Conservation (phyloP, 2,329 filamentous ascomycete genomes). For the Diaporthe citriasiana region DNA sequence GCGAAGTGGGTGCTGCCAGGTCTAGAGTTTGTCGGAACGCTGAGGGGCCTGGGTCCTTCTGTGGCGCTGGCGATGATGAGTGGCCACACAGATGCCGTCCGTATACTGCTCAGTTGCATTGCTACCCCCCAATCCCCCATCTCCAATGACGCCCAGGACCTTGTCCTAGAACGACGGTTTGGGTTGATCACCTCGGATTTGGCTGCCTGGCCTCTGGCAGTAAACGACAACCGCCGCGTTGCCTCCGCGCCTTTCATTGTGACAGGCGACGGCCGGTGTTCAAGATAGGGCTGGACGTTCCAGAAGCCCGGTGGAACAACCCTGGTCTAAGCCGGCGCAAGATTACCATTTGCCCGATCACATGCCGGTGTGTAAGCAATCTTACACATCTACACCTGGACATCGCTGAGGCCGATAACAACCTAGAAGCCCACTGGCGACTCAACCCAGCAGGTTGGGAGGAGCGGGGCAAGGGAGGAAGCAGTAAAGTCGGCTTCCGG, state of each 20-base stretch:
- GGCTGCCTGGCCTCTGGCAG: conserved; percentile 1
- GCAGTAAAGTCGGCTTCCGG: background rate
- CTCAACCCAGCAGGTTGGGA: conserved; percentile 1
- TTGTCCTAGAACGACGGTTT: background rate
- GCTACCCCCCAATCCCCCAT: background rate
- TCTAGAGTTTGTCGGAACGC: conserved; percentile 10
- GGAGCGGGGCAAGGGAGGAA: background rate
- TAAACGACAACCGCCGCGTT: conserved; percentile 15
- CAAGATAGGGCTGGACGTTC: conserved; percentile 31
- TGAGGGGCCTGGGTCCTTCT: conserved; percentile 15
- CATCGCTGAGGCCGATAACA: conserved; percentile 18
- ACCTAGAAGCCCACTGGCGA: background rate
- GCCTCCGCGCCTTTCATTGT: background rate
- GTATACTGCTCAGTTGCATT: background rate
- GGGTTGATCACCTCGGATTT: background rate
- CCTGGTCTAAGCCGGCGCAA: conserved; percentile 16
- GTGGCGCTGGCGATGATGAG: conserved; percentile 6
- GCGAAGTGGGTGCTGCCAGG: conserved; percentile 33
- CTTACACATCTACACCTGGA: conserved; percentile 14
- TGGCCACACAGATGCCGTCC: conserved; percentile 4
- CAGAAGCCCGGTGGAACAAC: conserved; percentile 27
- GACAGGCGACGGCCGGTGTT: conserved; percentile 23
- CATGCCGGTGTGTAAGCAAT: conserved; percentile 28
- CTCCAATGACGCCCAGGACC: background rate
- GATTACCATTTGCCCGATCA: conserved; percentile 7